Evolutionary conservation across 257 asterid genomes (phyloP), one percentile per base, ranked within the genome.

Genomic region (Solanum infundibuliforme): DNA sequence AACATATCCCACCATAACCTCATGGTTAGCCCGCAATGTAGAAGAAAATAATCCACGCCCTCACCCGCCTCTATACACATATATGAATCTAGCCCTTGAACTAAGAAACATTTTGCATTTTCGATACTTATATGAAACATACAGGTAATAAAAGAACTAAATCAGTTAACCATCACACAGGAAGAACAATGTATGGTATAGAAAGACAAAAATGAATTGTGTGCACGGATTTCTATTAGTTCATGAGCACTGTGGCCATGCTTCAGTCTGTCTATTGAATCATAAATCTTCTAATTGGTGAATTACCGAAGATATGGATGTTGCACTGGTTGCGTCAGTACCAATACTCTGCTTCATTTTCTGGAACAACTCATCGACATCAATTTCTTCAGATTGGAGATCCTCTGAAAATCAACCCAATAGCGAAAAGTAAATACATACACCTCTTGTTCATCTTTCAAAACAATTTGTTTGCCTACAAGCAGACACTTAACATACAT

Each of bases 261-360:
- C 84, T 41, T 41, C 38, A 0, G 36, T 0, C 5, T 32, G 0
- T 41, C 9, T 77, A 41, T 25, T 41, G 25, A 14, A 41, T 77
- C 25, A 77, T 77, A 7, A 77, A 77, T 25, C 65, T 41, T 39
- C 36, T 41, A 39, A 4, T 77, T 12, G 38, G 84, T 41, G 65
- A 87, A 86, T 87, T 92, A 95, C 98, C 96, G 98, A 95, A 75
- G 96, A 88, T 84, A 93, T 89, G 89, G 94, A 94, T 77, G 92
- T 91, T 52, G 98, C 98, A 84, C 83, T 58, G 90, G 91, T 87
- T 65, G 92, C 3, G 27, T 75, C 83, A 31, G 10, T 48, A 88
- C 92, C 96, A 88, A 43, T 93, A 86, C 90, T 92, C 88, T 89
- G 92, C 95, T 93, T 93, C 92, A 97, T 91, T 48, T 82, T 85